Evolutionary conservation across 805 yeast species (phyloP).

Genomic region (Pichia phayaonensis): DNA sequence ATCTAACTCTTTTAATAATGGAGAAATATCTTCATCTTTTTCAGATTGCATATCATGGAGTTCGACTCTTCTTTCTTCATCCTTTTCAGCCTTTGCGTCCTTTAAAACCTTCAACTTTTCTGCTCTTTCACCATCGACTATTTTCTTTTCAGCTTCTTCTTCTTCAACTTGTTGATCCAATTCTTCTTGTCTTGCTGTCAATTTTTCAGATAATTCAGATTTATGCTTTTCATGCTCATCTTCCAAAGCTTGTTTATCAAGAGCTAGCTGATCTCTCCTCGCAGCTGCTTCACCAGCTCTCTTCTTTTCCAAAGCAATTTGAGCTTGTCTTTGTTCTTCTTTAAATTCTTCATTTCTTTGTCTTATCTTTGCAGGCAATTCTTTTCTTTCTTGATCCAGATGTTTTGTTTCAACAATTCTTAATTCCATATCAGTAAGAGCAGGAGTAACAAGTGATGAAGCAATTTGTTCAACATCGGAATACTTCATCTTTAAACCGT

Average conservation of each 20-base stretch:
- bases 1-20: constrained; percentile 45
- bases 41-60: constrained; percentile 41
- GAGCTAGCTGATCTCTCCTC: constrained; percentile 41
- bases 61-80: constrained; percentile 39
- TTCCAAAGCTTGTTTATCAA: constrained; percentile 39
- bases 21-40: constrained; percentile 46
- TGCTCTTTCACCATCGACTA: constrained; percentile 33
- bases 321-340: constrained; percentile 32
- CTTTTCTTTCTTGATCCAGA: constrained; percentile 38
- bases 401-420: constrained; percentile 65
- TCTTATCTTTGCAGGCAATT: constrained; percentile 34
- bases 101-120: constrained; percentile 38
- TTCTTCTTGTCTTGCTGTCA: constrained; percentile 37
- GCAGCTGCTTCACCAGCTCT: constrained; percentile 27
- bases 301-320: constrained; percentile 29
- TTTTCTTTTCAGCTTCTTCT: constrained; percentile 35
- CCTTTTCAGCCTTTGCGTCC: constrained; percentile 36
- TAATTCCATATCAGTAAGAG: constrained; percentile 60
- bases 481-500: constrained; percentile 72
- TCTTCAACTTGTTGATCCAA: constrained; percentile 31
- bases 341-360: constrained; percentile 31
- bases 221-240: constrained; percentile 30
- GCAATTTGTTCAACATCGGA: constrained; percentile 79
- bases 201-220: constrained; percentile 32
- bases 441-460: constrained; percentile 71